A percentile compares a stretch with the other conserved stretches of the same genome.
These are phyloP conservation scores for Mediolabrus comicus DNA, from an alignment of 108 stramenopile species.

Conservation along the genomic window DNA sequence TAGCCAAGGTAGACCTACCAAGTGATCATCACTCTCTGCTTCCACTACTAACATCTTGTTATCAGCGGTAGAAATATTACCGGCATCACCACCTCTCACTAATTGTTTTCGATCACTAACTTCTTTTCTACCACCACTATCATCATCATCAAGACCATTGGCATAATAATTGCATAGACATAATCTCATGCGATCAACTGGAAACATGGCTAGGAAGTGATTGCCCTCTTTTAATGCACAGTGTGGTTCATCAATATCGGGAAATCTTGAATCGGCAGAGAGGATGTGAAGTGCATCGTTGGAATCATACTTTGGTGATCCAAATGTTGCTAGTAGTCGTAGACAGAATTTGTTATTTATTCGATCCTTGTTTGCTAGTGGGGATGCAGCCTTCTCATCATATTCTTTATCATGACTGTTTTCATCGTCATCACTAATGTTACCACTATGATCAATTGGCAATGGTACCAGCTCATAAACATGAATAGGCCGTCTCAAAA, in stretches of 20 bases:
- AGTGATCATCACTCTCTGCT: neutral
- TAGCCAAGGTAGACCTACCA: neutral
- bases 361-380: neutral
- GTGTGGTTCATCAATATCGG: slow-evolving; percentile 43
- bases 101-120: neutral
- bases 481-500: slow-evolving; percentile 62
- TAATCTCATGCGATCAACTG: neutral
- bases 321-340: slow-evolving; percentile 51
- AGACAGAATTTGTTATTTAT: slow-evolving; percentile 4
- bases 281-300: slow-evolving; percentile 44
- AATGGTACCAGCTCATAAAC: slow-evolving; percentile 53
- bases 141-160: neutral
- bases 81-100: slow-evolving; percentile 2
- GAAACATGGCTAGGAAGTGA: slow-evolving; percentile 68
- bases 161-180: neutral
- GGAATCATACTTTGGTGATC: slow-evolving; percentile 52
- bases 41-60: neutral
- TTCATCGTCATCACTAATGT: neutral
- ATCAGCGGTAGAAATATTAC: neutral
- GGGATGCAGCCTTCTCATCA: neutral
- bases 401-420: neutral
- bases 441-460: neutral
- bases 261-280: slow-evolving; percentile 54
- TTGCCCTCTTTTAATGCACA: slow-evolving; percentile 40
- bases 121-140: neutral